Conservation (phyloP, 345 rosid species). For the Sonneratia caseolaris region DNA sequence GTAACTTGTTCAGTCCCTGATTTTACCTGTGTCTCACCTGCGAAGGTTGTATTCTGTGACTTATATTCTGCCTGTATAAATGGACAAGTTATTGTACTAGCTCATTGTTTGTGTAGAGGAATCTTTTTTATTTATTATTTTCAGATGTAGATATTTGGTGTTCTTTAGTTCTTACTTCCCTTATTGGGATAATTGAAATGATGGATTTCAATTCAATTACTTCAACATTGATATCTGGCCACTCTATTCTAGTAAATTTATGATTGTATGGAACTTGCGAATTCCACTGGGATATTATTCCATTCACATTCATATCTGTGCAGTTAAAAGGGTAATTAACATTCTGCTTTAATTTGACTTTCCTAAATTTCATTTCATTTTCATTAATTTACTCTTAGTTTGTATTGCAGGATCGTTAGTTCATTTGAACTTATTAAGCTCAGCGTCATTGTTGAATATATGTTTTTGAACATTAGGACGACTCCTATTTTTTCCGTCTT, state of each 20-base stretch:
- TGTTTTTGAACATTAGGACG: neutral
- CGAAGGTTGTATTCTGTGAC: conserved; percentile 48
- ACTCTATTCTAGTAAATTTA: neutral
- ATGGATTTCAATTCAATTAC: neutral
- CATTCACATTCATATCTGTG: no score
- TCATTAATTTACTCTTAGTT: neutral
- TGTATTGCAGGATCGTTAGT: neutral
- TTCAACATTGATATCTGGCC: neutral
- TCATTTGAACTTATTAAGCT: neutral
- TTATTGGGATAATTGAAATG: neutral
- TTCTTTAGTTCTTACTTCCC: neutral
- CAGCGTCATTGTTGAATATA: neutral
- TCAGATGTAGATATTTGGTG: neutral
- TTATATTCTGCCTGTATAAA: neutral
- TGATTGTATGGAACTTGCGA: neutral
- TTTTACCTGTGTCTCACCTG: conserved; percentile 79
- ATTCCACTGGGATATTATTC: no score
- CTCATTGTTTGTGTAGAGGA: neutral
- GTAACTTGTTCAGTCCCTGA: conserved; percentile 78
- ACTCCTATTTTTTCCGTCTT: neutral
- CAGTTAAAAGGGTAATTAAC: no score
- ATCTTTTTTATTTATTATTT: neutral
- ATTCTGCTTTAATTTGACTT: neutral
- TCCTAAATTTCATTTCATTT: neutral
- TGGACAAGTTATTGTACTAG: neutral